Base-by-base conservation (phyloP, 768 basidiomycete genomes). In the Termitomyces bulborhizus region DNA sequence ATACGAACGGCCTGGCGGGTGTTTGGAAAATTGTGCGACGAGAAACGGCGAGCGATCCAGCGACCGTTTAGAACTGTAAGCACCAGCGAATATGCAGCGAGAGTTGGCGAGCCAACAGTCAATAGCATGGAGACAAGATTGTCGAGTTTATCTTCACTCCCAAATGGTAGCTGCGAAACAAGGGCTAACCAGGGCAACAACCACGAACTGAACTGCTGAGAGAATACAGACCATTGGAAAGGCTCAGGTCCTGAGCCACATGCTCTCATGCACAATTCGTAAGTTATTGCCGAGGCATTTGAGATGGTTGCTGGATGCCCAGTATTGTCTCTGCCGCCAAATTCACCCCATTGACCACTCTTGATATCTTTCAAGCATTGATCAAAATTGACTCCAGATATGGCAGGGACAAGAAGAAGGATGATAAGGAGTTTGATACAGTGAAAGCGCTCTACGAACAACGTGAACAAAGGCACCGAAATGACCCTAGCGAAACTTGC, bases 121-220 rank as follows among this genome's bases (percentile, higher is more conserved):
- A 80, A 64, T 7, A 80, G 13, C 18, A 72, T 70, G 7, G 76
- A 72, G 57, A 70, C 66, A 39, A 78, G 62, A 50, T 79, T 76
- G 18, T 76, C 75, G n/a, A 68, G 57, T 27, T 62, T 70, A 49
- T 70, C 69, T 11, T 58, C 65, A 31, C 72, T 68, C 7, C 77
- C 77, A 26, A 77, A 80, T 0, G 78, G 79, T n/a, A 80, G 71
- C 46, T 78, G 77, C 0, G 77, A 76, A 18, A 80, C 64, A 7
- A 80, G 57, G 0, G 78, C 76, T 12, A 80, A 69, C 69, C 75
- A 78, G 6, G 79, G 79, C 6, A 80, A 53, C 2, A 80, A 65
- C 79, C 78, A 80, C 0, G 75, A 59, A 8, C 69, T 66, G 58
- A 73, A 77, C 45, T 75, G 66, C 45, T 74, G 73, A 6, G 68